Evolutionary conservation across 2,329 filamentous ascomycete species (phyloP), one percentile per base, ranked within the genome.

Genomic region (Colletotrichum musae): DNA sequence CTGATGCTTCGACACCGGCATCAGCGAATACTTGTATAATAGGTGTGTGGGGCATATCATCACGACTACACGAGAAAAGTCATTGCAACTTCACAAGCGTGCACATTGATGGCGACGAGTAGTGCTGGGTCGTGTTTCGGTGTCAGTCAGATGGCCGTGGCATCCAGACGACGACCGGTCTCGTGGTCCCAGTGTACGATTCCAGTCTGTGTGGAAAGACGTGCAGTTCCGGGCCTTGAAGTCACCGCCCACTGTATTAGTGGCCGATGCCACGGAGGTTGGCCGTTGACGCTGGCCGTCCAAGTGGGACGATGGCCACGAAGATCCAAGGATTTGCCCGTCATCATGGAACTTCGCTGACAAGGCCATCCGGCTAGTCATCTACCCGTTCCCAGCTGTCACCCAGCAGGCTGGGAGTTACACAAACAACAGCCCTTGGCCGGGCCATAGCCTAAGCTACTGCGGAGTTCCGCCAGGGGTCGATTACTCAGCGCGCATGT

Each of bases 21-120:
- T 61, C 62, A 56, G 66, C 41, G 45, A 28, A 69, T 61, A 69
- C 56, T 13, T 69, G 67, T 69, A 69, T 61, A 66, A 67, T 69
- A 69, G 67, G 67, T 66, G 48, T 65, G 36, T 52, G 26, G 51
- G 51, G 50, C 56, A 61, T 52, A 69, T 67, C 56, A 67, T 67
- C 56, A 67, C 62, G 67, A 67, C 57, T 67, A 56, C 67, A 67
- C 36, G 67, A 69, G 24, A 67, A 57, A 67, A 60, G 51, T 60
- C 61, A 56, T 53, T 66, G 43, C 52, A 47, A 54, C 56, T 69
- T 48, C 47, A 60, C 28, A 54, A 48, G 32, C 21, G 41, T 54
- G 21, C 28, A 15, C 10, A 36, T n/a, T 4, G 50, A 36, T 32
- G 16, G 41, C 21, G 41, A n/a, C n/a, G 39, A 39, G 50, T 52